Evolutionary conservation across 345 rosid species (phyloP).

Genomic region (Aegle marmelos): DNA sequence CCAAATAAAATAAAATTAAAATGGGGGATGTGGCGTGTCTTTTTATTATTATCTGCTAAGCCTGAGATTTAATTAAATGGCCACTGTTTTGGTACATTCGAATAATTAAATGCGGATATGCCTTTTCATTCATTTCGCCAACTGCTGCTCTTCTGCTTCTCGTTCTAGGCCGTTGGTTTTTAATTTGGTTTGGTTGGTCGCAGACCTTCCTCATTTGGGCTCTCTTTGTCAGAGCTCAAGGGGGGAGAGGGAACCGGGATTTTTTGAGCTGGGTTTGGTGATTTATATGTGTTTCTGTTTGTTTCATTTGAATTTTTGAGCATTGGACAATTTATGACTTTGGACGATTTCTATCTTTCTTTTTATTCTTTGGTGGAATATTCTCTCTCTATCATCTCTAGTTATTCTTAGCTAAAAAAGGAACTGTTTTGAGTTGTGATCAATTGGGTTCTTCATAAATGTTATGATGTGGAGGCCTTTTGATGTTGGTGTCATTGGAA

Average conservation of each 20-base stretch:
- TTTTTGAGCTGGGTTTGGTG: slow-evolving; percentile 6
- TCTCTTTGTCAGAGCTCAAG: background rate
- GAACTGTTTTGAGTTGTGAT: background rate
- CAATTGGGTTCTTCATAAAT: slow-evolving; percentile 5
- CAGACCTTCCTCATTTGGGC: slow-evolving; percentile 1
- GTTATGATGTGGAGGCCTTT: slow-evolving; percentile 12
- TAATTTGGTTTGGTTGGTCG: slow-evolving; percentile 8
- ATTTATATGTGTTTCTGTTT: background rate
- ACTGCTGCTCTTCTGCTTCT: background rate
- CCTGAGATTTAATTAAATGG: background rate
- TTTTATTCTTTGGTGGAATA: background rate
- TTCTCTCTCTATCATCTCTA: background rate
- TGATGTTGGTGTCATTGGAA: slow-evolving; percentile 11
- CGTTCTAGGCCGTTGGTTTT: slow-evolving; percentile 12
- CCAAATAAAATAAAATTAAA: background rate
- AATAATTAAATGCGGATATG: slow-evolving; percentile 27
- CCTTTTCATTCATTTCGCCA: slow-evolving; percentile 17
- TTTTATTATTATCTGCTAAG: background rate
- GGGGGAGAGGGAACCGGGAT: background rate
- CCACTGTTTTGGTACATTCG: slow-evolving; percentile 13
- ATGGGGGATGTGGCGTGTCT: background rate
- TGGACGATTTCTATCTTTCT: slow-evolving; percentile 1
- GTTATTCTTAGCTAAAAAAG: slow-evolving; percentile 13
- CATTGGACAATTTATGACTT: background rate
- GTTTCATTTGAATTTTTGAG: slow-evolving; percentile 8